Base-by-base conservation (phyloP, 192 early-diverging fungal species). In the Dissophora ornata region DNA sequence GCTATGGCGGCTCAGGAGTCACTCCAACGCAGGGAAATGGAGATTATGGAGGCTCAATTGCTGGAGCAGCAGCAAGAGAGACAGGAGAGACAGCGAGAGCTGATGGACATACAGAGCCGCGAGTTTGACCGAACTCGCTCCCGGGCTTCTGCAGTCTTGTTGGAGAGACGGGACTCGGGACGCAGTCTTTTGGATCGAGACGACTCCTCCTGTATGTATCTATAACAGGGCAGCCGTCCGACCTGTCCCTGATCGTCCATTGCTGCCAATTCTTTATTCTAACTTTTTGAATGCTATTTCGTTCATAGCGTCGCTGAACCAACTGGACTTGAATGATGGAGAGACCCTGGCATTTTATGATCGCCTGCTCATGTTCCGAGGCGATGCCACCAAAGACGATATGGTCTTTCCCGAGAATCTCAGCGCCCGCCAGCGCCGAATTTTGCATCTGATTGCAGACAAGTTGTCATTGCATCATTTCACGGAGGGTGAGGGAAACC, bases 331-430 rank as follows among this genome's bases (percentile, higher is more conserved):
- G 52, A 91, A 91, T 61, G 88, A 93, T 79, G 80, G 86, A 19
- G 87, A 87, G 51, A 91, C 90, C 11, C 80, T 91, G 29, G 81
- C 85, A 44, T 84, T 91, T 42, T 93, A 93, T 73, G 90, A 91
- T 34, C 84, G 88, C 53, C 71, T 93, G 55, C 84, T 90, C 48
- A 83, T 87, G 41, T 93, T 93, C 69, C 85, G 90, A 71, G 87
- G 89, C 68, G 88, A 91, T 68, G 84, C 87, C 38, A 75, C 81
- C 4, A 77, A 88, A 38, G 87, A 86, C 13, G 88, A 90, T 69
- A 84, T 93, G 45, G 83, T 87, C 53, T 90, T 91, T 59, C 83
- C 89, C 7, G 88, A 86, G 63, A 79, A 84, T 29, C 68, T 88
- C 25, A 84, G 83, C 60, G 66, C 84, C 22, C 82, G 86, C 32